Evolutionary conservation across 140 eudicot genomes (phyloP).

Genomic region (Anethum foeniculum): DNA sequence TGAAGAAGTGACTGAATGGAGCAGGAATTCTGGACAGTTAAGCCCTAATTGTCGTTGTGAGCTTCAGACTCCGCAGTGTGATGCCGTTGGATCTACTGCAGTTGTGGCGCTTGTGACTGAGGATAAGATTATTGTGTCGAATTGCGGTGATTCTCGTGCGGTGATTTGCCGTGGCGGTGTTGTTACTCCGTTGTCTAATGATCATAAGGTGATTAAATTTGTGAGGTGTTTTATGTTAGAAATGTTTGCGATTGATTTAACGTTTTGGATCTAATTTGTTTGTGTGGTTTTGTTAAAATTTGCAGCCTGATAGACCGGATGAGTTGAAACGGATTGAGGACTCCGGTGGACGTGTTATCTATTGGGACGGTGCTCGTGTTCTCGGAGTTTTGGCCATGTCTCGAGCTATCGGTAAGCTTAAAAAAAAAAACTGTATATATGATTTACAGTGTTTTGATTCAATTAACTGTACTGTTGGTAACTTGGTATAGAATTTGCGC

Average conservation of each 20-base stretch:
- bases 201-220: conserved; percentile 58
- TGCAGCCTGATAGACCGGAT: conserved; percentile 88
- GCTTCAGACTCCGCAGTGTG: conserved; percentile 87
- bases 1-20: conserved; percentile 45
- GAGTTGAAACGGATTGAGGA: conserved; percentile 64
- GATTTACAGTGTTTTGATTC: not conserved
- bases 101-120: conserved; percentile 77
- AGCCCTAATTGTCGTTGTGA: conserved; percentile 69
- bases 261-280: not conserved
- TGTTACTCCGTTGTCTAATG: conserved; percentile 70
- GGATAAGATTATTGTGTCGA: conserved; percentile 64
- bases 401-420: conserved; percentile 66
- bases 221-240: not conserved
- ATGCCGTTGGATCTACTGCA: conserved; percentile 96
- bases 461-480: too few relatives aligned
- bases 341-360: conserved; percentile 93
- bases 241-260: not conserved
- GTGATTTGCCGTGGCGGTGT: conserved; percentile 78
- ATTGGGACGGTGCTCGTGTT: conserved; percentile 94
- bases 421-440: too few relatives aligned
- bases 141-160: conserved; percentile 93
- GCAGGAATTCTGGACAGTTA: conserved; percentile 14
- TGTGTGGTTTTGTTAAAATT: not conserved
- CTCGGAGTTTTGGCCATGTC: conserved; percentile 96
- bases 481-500: too few relatives aligned